Base-by-base conservation (phyloP, 169 alveolate species). In the Plasmodium adleri region DNA sequence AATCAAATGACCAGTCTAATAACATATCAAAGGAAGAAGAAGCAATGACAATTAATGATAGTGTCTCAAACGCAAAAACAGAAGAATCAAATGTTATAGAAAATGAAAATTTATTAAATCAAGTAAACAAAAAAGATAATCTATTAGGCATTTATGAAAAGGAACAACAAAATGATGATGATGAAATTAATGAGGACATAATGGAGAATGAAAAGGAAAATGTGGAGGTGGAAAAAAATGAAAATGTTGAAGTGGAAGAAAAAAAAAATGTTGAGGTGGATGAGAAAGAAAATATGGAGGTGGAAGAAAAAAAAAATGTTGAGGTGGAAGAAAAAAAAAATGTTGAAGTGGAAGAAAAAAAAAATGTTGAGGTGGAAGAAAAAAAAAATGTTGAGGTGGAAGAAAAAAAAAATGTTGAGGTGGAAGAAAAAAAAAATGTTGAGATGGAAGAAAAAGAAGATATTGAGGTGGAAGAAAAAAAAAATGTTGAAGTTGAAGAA, bases 201-300 rank as follows among this genome's bases (percentile, higher is more conserved):
- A 24, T 13, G 43, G 73, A n/a, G 62, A 13, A 60, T 12, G 74
- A 6, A 52, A 56, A 58, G 59, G 87, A 52, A 28, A 70, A 26
- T 4, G 52, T 50, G 26, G 70, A 24, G 4, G 72, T 0, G 22
- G 54, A 52, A 59, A 20, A 20, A 20, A 32, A 20, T 20, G 22
- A n/a, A n/a, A n/a, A 32, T 32, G 4, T 28, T 28, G 39, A 43
- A 17, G 52, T 6, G 64, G 68, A 39, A 26, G 62, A 63, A 45
- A 8, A 64, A 50, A 70, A 73, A 7, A 52, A 6, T 2, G 13
- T 8, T 56, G 45, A 20, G 12, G n/a, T 10, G 24, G 7, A 15
- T 22, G 28, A 0, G n/a, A 56, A 24, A 15, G n/a, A 28, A 62
- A 2, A 17, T 50, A 20, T 24, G 26, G 39, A 45, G 22, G 15